These are phyloP conservation scores for Haplosporangium gracile DNA, from an alignment of 192 early-diverging fungal genomes.

Conservation along the genomic window DNA sequence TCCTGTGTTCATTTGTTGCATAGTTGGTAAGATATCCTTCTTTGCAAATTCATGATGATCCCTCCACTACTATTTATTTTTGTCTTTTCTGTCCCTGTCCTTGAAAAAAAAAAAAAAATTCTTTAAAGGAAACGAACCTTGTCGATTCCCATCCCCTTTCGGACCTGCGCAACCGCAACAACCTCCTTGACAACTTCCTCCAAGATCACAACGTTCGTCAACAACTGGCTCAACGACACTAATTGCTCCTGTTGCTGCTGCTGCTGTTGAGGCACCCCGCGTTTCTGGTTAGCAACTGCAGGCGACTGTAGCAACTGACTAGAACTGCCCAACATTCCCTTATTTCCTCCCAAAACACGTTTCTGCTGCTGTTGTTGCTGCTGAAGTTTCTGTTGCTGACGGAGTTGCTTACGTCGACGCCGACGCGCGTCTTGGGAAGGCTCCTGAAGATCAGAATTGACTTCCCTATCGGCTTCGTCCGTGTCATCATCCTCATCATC, in stretches of 20 bases:
- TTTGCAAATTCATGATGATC: not conserved
- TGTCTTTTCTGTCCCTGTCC: not conserved
- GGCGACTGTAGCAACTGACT: not conserved
- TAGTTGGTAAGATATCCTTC: not conserved
- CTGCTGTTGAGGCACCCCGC: conserved; percentile 18
- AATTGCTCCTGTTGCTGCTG: conserved; percentile 51
- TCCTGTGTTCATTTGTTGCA: too few species aligned
- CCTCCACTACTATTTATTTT: not conserved
- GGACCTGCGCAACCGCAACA: conserved; percentile 85
- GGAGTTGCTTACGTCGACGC: not conserved
- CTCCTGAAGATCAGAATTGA: conserved; percentile 18
- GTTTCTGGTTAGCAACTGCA: not conserved
- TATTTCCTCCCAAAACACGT: conserved; percentile 20
- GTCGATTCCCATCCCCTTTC: conserved; percentile 80
- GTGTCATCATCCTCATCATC: conserved; percentile 19
- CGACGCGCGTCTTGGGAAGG: not conserved
- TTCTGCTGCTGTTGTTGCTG: not conserved
- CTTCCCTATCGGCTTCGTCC: conserved; percentile 50
- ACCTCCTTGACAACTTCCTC: conserved; percentile 96
- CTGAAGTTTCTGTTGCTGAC: not conserved
- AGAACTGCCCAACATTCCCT: conserved; percentile 6
- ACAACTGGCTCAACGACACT: conserved; percentile 68
- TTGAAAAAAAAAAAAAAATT: not conserved
- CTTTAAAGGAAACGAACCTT: conserved; percentile 59
- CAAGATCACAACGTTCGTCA: conserved; percentile 94